phyloP scores from a whole-genome alignment of 768 basidiomycete species.

The Boletus sp. region DNA sequence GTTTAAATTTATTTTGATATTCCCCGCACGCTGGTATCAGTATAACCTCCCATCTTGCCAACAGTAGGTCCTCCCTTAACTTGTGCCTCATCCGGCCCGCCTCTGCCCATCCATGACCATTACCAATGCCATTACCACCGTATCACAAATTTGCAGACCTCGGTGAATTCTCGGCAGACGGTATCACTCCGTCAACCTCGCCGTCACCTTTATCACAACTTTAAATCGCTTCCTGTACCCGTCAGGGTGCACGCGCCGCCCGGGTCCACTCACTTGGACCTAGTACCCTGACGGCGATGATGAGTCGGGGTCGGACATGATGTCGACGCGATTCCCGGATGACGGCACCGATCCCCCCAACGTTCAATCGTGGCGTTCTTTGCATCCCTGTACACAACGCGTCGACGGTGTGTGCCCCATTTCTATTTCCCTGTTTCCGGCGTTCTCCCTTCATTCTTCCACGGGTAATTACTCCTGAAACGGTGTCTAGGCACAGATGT shows the following conservation, averaged over 20 bases:
- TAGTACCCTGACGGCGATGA: not conserved
- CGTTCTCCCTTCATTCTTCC: not conserved
- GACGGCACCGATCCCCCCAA: not conserved
- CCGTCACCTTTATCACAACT: not conserved
- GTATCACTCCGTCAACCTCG: not conserved
- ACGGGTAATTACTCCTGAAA: not conserved
- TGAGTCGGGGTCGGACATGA: no score
- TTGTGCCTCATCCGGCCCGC: no score
- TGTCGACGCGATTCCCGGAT: not conserved
- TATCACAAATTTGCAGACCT: no score
- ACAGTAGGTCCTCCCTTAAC: no score
- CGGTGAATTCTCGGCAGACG: no score
- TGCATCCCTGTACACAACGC: not conserved
- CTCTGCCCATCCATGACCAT: no score
- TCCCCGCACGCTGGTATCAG: no score
- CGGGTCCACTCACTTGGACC: not conserved
- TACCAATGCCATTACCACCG: no score
- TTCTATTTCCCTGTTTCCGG: not conserved
- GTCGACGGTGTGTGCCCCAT: not conserved
- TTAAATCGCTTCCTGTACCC: not conserved
- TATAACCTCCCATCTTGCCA: no score
- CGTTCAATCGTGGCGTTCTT: not conserved
- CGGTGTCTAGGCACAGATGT: not conserved
- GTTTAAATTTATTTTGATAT: no score
- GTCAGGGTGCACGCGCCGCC: not conserved